Conservation (phyloP, 1,139 yeast genomes). For the Geotrichum carabidarum region DNA sequence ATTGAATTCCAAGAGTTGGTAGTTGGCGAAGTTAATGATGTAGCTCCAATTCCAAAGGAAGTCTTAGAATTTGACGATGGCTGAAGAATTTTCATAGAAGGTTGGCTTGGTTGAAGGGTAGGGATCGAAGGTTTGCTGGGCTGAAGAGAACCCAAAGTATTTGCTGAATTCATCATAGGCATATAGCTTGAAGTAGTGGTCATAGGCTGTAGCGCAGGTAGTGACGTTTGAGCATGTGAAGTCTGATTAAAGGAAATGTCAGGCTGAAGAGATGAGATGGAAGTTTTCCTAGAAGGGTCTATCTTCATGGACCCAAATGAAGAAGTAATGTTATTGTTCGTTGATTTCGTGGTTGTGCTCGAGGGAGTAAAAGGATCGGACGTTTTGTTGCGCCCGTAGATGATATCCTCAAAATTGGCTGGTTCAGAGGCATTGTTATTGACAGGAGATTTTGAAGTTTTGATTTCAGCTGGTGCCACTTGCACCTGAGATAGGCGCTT, state of each 20-base stretch:
- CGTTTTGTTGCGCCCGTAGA: constrained; percentile 19
- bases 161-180: no score
- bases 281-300: constrained; percentile 10
- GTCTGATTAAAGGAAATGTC: neutral
- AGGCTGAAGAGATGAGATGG: neutral
- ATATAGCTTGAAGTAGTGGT: no score
- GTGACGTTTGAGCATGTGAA: neutral
- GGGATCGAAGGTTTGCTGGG: no score
- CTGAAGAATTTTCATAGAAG: no score
- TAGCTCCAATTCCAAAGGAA: no score
- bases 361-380: neutral
- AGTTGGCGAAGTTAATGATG: no score
- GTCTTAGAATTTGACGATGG: no score
- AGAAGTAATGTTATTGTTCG: neutral
- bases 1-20: neutral
- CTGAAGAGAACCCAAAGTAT: no score
- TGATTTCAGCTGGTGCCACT: neutral
- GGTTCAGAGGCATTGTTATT: neutral
- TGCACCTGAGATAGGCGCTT: constrained; percentile 24
- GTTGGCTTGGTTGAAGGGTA: no score
- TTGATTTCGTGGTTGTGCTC: neutral
- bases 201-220: no score
- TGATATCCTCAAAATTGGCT: constrained; percentile 16
- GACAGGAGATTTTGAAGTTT: neutral
- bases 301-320: constrained; percentile 19